Evolutionary conservation across 2,329 filamentous ascomycete species (phyloP), one percentile per base, ranked within the genome.

Genomic region (Aspergillus sp.): DNA sequence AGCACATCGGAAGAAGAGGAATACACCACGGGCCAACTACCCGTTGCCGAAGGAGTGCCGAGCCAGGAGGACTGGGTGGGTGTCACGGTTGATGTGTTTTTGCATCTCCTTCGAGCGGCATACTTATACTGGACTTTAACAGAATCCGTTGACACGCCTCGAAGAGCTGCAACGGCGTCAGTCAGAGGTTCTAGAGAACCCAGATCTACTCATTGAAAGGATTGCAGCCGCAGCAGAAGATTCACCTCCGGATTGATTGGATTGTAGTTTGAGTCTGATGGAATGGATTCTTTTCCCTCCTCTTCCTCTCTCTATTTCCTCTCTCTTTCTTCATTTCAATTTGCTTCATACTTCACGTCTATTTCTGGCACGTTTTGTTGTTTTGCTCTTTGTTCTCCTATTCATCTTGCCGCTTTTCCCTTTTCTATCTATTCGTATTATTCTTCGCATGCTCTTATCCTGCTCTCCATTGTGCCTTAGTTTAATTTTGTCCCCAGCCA

Each of bases 41-140:
- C 91, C 62, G 81, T 81, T 65, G 92, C 93, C 53, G 86, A 91
- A 73, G 93, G 92, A 54, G 92, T 96, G 64, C 92, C 93, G 63
- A 83, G 86, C 75, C 93, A 96, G 83, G 84, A 86, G 73, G 91
- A 96, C 77, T 97, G 94, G 94, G 92, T 96, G 92, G 89, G 91
- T 91, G 83, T 81, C 71, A 77, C 78, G 73, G 71, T 73, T 75
- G 73, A 77, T 75, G 71, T 71, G 67, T 76, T 78, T 74, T 72
- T 76, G 68, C 72, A 76, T 65, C 66, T 80, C 69, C 72, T 80
- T 70, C 63, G 69, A 69, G 69, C 71, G 70, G 70, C 73, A 53
- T 77, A 77, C 76, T 78, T 78, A 78, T 78, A 77, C 67, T 79
- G 77, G 73, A 69, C 71, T 66, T 73, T 72, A 68, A 80, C 75